These are phyloP conservation scores for Fusarium fracticaudum DNA, from an alignment of 2,329 filamentous ascomycete genomes.

Conservation along the genomic window DNA sequence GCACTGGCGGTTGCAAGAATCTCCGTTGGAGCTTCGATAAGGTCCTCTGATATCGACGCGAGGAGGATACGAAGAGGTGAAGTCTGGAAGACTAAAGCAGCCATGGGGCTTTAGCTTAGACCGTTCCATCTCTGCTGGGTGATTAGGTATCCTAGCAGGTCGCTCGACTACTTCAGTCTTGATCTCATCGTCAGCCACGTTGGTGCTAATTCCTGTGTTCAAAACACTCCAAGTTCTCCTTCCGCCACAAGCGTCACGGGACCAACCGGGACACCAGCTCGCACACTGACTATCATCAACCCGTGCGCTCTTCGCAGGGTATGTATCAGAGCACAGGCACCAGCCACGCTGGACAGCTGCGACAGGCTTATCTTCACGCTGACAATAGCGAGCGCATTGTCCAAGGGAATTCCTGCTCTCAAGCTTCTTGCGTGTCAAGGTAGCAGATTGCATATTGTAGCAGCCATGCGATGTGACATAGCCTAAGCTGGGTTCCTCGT, in stretches of 20 bases:
- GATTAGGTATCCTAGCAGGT: background rate
- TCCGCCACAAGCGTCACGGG: background rate
- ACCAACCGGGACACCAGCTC: background rate
- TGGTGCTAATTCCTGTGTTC: background rate
- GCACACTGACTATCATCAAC: background rate
- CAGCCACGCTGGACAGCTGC: background rate
- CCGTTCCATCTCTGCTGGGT: rapidly evolving
- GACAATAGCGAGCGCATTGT: background rate
- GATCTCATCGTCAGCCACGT: background rate
- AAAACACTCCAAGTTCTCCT: background rate
- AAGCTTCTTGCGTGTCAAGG: no score
- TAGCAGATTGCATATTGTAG: background rate
- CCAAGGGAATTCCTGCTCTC: background rate
- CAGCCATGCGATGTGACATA: background rate
- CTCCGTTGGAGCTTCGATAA: background rate
- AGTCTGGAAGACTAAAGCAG: background rate
- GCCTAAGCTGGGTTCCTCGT: background rate
- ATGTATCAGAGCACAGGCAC: constrained; percentile 6
- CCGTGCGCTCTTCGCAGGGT: background rate
- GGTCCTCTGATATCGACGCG: background rate
- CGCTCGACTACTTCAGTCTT: background rate
- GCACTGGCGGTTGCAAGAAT: background rate
- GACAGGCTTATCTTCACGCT: background rate
- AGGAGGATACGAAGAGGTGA: background rate
- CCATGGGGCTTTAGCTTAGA: background rate